A percentile compares a stretch with the other conserved stretches of the same genome.
phyloP scores from a whole-genome alignment of 1,284 basidiomycete species.

The Pseudozyma thailandica region DNA sequence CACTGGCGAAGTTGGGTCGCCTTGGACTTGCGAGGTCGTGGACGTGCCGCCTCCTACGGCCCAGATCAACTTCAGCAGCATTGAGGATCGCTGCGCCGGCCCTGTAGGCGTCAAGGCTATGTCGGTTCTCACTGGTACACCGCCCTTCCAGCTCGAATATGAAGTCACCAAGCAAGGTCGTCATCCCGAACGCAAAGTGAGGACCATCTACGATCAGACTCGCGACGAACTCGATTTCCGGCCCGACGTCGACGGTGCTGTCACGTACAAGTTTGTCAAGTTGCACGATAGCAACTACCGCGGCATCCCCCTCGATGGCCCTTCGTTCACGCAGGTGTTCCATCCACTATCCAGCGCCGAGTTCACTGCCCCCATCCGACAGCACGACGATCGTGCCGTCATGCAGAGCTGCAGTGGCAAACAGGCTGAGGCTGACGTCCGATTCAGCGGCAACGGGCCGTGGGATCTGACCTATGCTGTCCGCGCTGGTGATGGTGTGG shows the following conservation, averaged over 20 bases:
- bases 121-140: constrained; percentile 85
- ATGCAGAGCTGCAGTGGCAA: constrained; percentile 65
- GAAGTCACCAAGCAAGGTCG: constrained; percentile 75
- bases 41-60: constrained; percentile 77
- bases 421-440: constrained; percentile 56
- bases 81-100: constrained; percentile 85
- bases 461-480: constrained; percentile 64
- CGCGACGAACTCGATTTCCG: constrained; percentile 86
- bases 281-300: constrained; percentile 87
- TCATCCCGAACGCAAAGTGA: constrained; percentile 69
- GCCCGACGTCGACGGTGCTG: constrained; percentile 87
- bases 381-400: constrained; percentile 45
- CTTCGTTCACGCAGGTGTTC: constrained; percentile 61
- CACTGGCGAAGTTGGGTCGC: constrained; percentile 65
- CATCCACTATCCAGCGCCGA: constrained; percentile 64
- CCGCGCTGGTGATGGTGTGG: constrained; percentile 36
- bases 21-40: constrained; percentile 62
- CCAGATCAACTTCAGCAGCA: constrained; percentile 86
- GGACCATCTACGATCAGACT: constrained; percentile 75
- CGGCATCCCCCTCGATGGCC: constrained; percentile 70
- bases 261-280: constrained; percentile 83
- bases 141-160: constrained; percentile 87
- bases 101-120: constrained; percentile 90
- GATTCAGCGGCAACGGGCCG: constrained; percentile 60
- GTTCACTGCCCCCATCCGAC: constrained; percentile 52